Conservation (phyloP, 768 basidiomycete genomes). For the Mycena belliarum region DNA sequence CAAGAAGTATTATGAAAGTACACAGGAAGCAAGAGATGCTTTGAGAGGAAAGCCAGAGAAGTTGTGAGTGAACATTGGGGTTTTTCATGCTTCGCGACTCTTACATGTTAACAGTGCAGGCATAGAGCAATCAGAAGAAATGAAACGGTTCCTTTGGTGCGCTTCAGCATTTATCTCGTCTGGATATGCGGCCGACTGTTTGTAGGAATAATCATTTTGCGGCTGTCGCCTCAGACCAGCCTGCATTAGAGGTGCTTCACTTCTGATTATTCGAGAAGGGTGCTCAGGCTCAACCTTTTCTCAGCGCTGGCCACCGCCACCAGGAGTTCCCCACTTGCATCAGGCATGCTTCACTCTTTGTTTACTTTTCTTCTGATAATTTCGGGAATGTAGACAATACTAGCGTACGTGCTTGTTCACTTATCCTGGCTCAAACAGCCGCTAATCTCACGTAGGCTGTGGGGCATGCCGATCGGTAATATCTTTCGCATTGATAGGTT, state of each 20-base stretch:
- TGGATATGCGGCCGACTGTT: no score
- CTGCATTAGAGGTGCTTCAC: slow-evolving; percentile 54
- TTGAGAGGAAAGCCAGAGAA: slow-evolving; percentile 47
- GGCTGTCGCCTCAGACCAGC: slow-evolving; percentile 69
- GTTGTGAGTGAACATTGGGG: slow-evolving; percentile 41
- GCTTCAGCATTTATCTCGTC: no score
- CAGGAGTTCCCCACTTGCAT: slow-evolving; percentile 51
- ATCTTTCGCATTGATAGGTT: not conserved
- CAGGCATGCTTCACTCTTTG: no score
- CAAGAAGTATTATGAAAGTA: slow-evolving; percentile 48
- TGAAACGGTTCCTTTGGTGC: slow-evolving; percentile 72
- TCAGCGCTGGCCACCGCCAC: slow-evolving; percentile 56
- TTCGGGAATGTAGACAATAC: slow-evolving; percentile 61
- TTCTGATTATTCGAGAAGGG: not conserved
- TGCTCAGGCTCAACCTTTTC: not conserved
- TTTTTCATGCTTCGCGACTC: not conserved
- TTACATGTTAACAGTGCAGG: slow-evolving; percentile 36
- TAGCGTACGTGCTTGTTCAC: no score
- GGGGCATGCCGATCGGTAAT: slow-evolving; percentile 75
- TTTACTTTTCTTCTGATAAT: no score
- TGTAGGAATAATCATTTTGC: slow-evolving; percentile 74
- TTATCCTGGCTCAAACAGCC: not conserved
- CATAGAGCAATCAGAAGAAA: slow-evolving; percentile 67
- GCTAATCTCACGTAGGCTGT: slow-evolving; percentile 47
- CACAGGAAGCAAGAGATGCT: slow-evolving; percentile 45